Evolutionary conservation across 176 grass and related monocot species (phyloP).

Genomic region (barley (Hordeum vulgare)): DNA sequence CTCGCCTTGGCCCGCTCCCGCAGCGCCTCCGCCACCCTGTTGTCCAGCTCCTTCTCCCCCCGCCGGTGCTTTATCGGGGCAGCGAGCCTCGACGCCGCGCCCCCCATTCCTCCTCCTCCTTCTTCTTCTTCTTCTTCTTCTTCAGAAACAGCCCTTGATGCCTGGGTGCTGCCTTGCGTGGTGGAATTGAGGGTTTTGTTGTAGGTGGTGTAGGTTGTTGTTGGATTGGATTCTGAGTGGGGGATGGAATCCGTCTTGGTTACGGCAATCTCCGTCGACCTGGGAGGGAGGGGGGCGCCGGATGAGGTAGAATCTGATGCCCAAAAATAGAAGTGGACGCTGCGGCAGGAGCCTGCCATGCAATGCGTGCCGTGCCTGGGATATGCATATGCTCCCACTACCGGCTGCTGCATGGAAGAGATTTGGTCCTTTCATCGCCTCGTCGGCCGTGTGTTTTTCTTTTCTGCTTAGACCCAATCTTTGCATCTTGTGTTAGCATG

Average conservation of each 20-base stretch:
- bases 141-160: no score
- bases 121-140: no score
- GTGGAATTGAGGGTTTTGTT: not conserved
- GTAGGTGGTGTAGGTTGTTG: not conserved
- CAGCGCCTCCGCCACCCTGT: constrained; percentile 53
- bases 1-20: constrained; percentile 30
- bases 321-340: not conserved
- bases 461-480: not conserved
- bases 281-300: not conserved
- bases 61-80: constrained; percentile 25
- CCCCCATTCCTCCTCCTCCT: constrained; percentile 14
- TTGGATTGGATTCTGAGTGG: not conserved
- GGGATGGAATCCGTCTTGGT: constrained; percentile 3
- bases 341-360: not conserved
- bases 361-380: not conserved
- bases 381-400: not conserved
- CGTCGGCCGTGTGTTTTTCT: not conserved
- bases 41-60: constrained; percentile 43
- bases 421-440: not conserved
- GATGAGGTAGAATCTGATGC: constrained; percentile 37
- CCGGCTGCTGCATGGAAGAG: not conserved
- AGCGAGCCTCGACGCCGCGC: not conserved
- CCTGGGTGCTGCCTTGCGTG: not conserved
- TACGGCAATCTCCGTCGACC: not conserved
- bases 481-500: not conserved